Evolutionary conservation across 257 asterid genomes (phyloP), one percentile per base, ranked within the genome.

Genomic region (Solanum etuberosum): DNA sequence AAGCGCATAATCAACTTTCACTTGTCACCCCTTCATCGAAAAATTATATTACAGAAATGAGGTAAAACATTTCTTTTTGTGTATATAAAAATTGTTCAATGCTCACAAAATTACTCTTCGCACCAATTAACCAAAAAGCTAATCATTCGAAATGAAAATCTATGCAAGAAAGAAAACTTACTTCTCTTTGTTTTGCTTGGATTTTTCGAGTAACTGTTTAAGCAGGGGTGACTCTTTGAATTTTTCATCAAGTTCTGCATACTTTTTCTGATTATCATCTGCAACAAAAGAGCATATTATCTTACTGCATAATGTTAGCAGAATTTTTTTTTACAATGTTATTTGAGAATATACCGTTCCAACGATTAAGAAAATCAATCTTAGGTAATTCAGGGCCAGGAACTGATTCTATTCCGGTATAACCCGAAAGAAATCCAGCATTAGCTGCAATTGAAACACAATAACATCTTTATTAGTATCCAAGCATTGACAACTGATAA

Each of bases 371-470:
- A 83, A 94, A 97, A 23, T 97, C 98, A 38, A 95, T 80, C 91
- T 90, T 84, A 84, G 99, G 99, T 85, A 95, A 89, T 90, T 97
- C 92, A 85, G 99, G 99, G 76, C 99, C 99, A 54, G 98, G 99
- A 88, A 94, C 91, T 35, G 98, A 94, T 94, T 95, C 98, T 84
- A 97, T 88, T 80, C 99, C 98, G 1, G 95, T 9, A 37, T 76
- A 92, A 86, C 99, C 98, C 77, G 99, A 95, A 34, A 97, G 91
- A 80, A 97, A 86, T 83, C 98, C 99, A 87, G 98, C 98, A 91
- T 94, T 92, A 89, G 98, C 99, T 97, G 94, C 95, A 92, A 31
- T 29, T 29, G 38, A 20, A 48, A 48, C 85, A 81, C 29, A 25
- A 25, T 25, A 6, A 42, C 34, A 54, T 65, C 3, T n/a, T 25